phyloP scores from a whole-genome alignment of 805 yeast species.

The Starmerella etchellsii region DNA sequence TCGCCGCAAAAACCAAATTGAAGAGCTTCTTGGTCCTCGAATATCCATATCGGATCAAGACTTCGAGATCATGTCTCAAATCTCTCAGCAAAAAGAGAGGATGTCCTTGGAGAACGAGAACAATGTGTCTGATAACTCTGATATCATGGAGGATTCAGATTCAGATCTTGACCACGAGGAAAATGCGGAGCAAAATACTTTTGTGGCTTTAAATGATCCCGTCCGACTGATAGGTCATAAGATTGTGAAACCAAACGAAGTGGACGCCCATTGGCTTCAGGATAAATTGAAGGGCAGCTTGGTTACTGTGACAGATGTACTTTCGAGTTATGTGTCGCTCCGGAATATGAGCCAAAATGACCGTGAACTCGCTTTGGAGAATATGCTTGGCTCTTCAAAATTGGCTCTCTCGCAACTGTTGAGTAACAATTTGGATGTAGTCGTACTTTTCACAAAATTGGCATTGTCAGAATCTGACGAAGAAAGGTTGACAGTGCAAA shows the following conservation, averaged over 20 bases:
- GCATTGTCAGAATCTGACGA: slow-evolving; percentile 29
- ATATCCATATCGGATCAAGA: background rate
- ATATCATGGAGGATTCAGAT: slow-evolving; percentile 21
- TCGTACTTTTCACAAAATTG: slow-evolving; percentile 45
- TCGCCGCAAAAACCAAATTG: slow-evolving; percentile 38
- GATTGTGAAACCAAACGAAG: slow-evolving; percentile 29
- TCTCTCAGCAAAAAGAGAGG: slow-evolving; percentile 12
- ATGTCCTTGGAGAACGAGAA: no score
- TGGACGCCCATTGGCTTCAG: slow-evolving; percentile 42
- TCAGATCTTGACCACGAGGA: slow-evolving; percentile 25
- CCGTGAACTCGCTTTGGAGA: slow-evolving; percentile 37
- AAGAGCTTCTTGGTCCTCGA: slow-evolving; percentile 34
- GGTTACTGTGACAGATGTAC: slow-evolving; percentile 22
- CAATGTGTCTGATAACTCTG: background rate
- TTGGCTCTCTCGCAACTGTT: slow-evolving; percentile 38
- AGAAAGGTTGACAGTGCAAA: slow-evolving; percentile 29
- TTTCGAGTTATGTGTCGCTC: slow-evolving; percentile 28
- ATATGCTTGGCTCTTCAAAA: slow-evolving; percentile 40
- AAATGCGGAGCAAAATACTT: slow-evolving; percentile 10
- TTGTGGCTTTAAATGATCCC: slow-evolving; percentile 12
- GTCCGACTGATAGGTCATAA: slow-evolving; percentile 6
- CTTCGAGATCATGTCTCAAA: slow-evolving; percentile 7
- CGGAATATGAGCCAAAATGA: slow-evolving; percentile 29
- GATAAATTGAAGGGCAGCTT: slow-evolving; percentile 26
- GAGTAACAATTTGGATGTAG: slow-evolving; percentile 37